Evolutionary conservation across 2,329 filamentous ascomycete genomes (phyloP).

Genomic region (Pestalotiopsis sp.): DNA sequence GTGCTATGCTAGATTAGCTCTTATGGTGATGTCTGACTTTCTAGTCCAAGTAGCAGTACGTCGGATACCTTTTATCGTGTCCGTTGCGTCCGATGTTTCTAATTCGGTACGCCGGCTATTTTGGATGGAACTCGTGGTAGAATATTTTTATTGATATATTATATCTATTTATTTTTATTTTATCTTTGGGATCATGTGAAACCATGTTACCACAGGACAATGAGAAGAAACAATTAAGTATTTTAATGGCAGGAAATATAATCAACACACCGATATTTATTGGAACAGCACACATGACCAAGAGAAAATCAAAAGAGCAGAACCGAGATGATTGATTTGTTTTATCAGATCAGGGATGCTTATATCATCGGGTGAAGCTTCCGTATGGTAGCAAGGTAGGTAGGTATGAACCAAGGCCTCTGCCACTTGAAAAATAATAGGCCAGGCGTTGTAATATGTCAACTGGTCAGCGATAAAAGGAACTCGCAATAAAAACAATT

Average conservation of each 20-base stretch:
- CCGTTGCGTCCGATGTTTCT: background rate
- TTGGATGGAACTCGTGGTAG: background rate
- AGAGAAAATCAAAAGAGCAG: no score
- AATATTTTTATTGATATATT: background rate
- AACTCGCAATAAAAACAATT: background rate
- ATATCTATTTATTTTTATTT: background rate
- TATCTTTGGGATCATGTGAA: background rate
- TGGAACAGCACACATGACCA: no score
- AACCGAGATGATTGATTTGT: background rate
- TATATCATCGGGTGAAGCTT: no score
- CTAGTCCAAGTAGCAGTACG: background rate
- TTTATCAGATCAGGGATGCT: background rate
- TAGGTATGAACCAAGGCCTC: no score
- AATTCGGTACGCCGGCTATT: background rate
- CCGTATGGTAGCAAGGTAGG: no score
- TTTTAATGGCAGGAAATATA: no score
- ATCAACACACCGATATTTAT: no score
- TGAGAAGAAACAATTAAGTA: no score
- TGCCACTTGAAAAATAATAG: no score
- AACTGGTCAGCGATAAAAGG: background rate
- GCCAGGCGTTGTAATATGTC: no score
- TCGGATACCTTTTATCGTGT: background rate
- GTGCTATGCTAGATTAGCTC: background rate
- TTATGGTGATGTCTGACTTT: background rate
- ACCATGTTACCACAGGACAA: background rate